Evolutionary conservation across 2,329 filamentous ascomycete species (phyloP).

Genomic region (Orbilia oligospora): DNA sequence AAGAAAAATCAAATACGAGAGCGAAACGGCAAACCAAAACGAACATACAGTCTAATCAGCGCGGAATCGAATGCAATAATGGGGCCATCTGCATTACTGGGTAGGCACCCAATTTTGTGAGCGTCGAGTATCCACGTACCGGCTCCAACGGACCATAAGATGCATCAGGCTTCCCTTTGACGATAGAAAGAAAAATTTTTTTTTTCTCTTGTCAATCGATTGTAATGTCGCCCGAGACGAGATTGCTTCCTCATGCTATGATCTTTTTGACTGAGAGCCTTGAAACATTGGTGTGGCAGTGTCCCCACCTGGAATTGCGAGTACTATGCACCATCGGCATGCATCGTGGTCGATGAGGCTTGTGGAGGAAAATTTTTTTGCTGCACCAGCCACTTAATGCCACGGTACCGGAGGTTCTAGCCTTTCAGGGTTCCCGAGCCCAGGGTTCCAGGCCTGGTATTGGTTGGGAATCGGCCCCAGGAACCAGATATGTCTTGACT

Average conservation of each 20-base stretch:
- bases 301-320: not conserved
- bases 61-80: conserved; percentile 26
- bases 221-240: conserved; percentile 31
- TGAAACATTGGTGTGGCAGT: conserved; percentile 42
- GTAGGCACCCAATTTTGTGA: conserved; percentile 35
- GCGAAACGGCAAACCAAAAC: conserved; percentile 29
- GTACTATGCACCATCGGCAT: no score
- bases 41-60: conserved; percentile 11
- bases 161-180: conserved; percentile 4
- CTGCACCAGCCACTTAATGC: conserved; percentile 28
- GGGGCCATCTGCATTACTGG: conserved; percentile 40
- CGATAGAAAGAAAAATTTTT: conserved; percentile 25
- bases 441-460: conserved; percentile 6
- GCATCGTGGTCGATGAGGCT: conserved; percentile 18
- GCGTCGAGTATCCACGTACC: conserved; percentile 18
- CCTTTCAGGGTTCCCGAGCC: conserved; percentile 21
- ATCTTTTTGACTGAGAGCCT: conserved; percentile 8
- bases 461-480: not conserved
- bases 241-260: conserved; percentile 9
- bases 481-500: conserved; percentile 15
- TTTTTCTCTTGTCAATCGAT: not conserved
- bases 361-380: conserved; percentile 22
- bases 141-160: not conserved
- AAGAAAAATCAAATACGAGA: conserved; percentile 27
- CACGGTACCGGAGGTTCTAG: not conserved